Conservation (phyloP, 306 rosid genomes). For the Fragaria iinumae region DNA sequence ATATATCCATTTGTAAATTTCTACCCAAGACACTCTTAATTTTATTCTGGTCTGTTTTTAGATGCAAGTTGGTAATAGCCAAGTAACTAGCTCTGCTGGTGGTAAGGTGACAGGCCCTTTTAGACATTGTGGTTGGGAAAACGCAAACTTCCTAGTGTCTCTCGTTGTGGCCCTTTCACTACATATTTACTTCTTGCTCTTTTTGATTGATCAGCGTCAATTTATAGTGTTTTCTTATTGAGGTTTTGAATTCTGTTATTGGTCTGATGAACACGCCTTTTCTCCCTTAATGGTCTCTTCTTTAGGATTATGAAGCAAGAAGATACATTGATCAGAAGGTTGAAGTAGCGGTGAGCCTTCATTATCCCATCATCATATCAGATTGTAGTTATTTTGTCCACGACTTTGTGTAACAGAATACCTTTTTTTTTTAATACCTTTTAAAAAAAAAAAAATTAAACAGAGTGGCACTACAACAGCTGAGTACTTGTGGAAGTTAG, state of each 20-base stretch:
- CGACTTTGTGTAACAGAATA: conserved; percentile 6
- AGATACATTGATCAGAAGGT: conserved; percentile 75
- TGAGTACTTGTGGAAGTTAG: conserved; percentile 73
- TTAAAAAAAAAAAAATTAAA: background rate
- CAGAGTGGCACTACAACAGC: conserved; percentile 78
- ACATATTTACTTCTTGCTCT: background rate
- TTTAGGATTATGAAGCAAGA: conserved; percentile 82
- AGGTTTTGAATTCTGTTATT: background rate
- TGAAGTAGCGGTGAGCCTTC: conserved; percentile 68
- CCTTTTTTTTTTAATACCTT: conserved; percentile 6
- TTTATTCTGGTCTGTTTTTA: background rate
- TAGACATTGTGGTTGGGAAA: background rate
- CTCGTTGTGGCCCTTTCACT: background rate
- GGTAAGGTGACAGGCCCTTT: background rate
- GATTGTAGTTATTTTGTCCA: conserved; percentile 21
- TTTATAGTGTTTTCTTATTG: background rate
- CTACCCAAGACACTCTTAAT: background rate
- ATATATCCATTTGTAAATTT: conserved; percentile 83
- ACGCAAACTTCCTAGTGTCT: background rate
- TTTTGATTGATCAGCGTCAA: background rate
- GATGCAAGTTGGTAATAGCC: background rate
- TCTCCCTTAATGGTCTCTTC: conserved; percentile 7
- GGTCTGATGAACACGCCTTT: background rate
- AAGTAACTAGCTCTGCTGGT: background rate
- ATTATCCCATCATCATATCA: conserved; percentile 22